Percentiles rank a stretch among this genome's conserved stretches.
Evolutionary conservation across 2,329 filamentous ascomycete species (phyloP).

Genomic region (Xylariaceae sp.): DNA sequence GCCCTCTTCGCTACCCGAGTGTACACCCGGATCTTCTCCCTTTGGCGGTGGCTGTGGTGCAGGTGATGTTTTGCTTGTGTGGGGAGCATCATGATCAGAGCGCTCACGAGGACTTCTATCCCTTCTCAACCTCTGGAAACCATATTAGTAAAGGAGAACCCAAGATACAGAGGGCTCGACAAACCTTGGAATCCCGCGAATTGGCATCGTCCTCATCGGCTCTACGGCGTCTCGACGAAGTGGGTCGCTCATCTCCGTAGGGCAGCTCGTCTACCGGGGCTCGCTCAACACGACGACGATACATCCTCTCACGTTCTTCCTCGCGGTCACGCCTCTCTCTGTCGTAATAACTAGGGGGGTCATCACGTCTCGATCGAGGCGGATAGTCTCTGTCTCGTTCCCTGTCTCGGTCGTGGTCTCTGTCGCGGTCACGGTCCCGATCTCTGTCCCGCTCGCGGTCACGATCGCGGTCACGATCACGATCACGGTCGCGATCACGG

Average conservation of each 20-base stretch:
- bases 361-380: conserved; percentile 53
- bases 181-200: conserved; percentile 62
- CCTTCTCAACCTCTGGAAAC: conserved; percentile 50
- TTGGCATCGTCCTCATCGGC: conserved; percentile 71
- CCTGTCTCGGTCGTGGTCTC: conserved; percentile 36
- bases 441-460: conserved; percentile 35
- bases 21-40: conserved; percentile 60
- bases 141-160: conserved; percentile 26
- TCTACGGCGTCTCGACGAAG: conserved; percentile 66
- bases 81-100: conserved; percentile 52
- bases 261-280: conserved; percentile 82
- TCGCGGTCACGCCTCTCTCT: conserved; percentile 83
- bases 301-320: conserved; percentile 81
- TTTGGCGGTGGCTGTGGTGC: conserved; percentile 35
- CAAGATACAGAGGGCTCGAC: conserved; percentile 21
- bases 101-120: conserved; percentile 56
- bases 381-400: conserved; percentile 46
- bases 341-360: conserved; percentile 65
- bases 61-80: conserved; percentile 54
- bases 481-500: conserved; percentile 35
- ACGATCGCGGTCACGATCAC: conserved; percentile 33
- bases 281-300: conserved; percentile 65
- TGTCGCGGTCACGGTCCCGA: conserved; percentile 33
- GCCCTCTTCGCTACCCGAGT: conserved; percentile 91
- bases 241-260: conserved; percentile 71